Evolutionary conservation across 768 basidiomycete genomes (phyloP), one percentile per base, ranked within the genome.

Genomic region (Exsudoporus frostii): DNA sequence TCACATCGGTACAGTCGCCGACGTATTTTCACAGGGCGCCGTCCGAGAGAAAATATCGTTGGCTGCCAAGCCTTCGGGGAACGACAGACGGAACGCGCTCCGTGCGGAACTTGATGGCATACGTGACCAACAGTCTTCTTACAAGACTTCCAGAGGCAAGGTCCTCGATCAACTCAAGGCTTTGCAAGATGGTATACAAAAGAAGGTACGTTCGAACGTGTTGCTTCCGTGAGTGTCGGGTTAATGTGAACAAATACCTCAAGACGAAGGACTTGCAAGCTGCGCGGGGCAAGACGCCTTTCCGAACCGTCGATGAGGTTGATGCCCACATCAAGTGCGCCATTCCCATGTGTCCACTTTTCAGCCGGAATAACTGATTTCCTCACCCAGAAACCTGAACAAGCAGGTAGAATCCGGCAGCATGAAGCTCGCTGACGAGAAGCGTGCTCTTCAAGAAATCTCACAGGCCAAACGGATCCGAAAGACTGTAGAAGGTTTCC

Each of bases 351-450:
- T 13, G 37, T 54, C 30, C 34, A 4, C 32, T 33, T 27, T 51
- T 42, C 20, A 25, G 53, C 43, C 38, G 37, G 9, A 5, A 11
- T 33, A 41, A 50, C 59, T 53, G 4, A 58, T 20, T 22, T 17
- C 39, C 55, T 56, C 51, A 30, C 43, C 49, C 63, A 95, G 92
- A 62, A 77, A 85, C 55, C 76, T 97, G 54, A 91, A 98, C 45
- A 87, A 83, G 65, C 90, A 93, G 67, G 86, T 99, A 48, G 96
- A 98, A 66, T 91, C 91, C 5, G 96, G 96, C 24, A 83, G 63
- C 53, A 79, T 99, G 80, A 97, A 92, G 67, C 79, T 98, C 53
- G 93, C 86, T 25, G 95, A 97, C 51, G 97, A 99, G 73, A 98
- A 97, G 74, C 86, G 92, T 47, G 90, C 94, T 5, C 79, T 99